A percentile compares a stretch with the other conserved stretches of the same genome.
phyloP scores from a whole-genome alignment of 108 stramenopile species.

The Seminavis robusta region DNA sequence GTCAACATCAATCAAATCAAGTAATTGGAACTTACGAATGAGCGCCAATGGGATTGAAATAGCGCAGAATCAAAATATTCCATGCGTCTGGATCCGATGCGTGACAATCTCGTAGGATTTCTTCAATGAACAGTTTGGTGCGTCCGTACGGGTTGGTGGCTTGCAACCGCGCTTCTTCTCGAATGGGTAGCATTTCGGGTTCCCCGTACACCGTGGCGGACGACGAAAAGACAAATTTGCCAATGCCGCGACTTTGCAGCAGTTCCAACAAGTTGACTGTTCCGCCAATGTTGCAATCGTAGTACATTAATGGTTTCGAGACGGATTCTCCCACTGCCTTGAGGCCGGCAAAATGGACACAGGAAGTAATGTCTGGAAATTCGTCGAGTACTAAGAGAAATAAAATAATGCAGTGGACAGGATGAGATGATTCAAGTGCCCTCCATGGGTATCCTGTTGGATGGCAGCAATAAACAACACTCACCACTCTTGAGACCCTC shows the following conservation, averaged over 20 bases:
- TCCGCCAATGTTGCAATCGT: conserved; percentile 95
- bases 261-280: conserved; percentile 78
- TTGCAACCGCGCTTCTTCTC: conserved; percentile 70
- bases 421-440: not conserved
- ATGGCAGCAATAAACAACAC: not conserved
- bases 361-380: conserved; percentile 83
- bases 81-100: conserved; percentile 50
- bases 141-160: conserved; percentile 97
- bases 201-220: conserved; percentile 99
- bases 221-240: conserved; percentile 92
- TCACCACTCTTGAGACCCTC: conserved; percentile 31
- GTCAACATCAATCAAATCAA: no score
- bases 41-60: conserved; percentile 99
- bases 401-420: no score
- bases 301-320: conserved; percentile 89
- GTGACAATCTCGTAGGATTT: conserved; percentile 91
- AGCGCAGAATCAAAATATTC: conserved; percentile 89
- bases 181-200: conserved; percentile 85
- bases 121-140: conserved; percentile 98
- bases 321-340: conserved; percentile 96
- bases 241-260: conserved; percentile 35
- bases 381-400: conserved; percentile 71
- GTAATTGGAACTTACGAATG: no score
- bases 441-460: not conserved
- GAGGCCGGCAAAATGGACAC: conserved; percentile 99